A percentile compares a stretch with the other conserved stretches of the same genome.
Conservation (phyloP, 148 eudicot genomes). For the Silene conica region DNA sequence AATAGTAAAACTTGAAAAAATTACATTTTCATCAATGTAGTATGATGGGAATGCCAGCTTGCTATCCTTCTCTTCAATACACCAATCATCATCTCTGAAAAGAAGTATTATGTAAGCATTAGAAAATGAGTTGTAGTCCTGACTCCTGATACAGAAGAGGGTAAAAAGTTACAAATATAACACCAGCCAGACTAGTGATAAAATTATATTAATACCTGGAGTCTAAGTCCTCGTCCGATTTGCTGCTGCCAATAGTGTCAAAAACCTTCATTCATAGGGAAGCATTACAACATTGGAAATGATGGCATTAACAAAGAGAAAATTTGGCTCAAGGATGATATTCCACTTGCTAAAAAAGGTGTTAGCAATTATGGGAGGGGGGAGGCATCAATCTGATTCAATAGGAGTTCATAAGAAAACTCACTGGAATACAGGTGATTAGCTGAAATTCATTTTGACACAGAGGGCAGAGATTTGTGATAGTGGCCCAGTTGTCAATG, state of each 20-base stretch:
- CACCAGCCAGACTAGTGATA: not conserved
- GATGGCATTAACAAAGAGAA: not conserved
- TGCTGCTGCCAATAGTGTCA: slow-evolving; percentile 71
- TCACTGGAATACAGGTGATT: slow-evolving; percentile 95
- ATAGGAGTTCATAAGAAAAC: slow-evolving; percentile 26
- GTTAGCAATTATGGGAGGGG: not conserved
- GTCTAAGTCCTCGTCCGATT: slow-evolving; percentile 51
- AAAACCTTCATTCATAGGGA: slow-evolving; percentile 47
- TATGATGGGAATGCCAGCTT: slow-evolving; percentile 90
- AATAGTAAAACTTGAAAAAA: slow-evolving; percentile 25
- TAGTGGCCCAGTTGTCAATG: slow-evolving; percentile 95
- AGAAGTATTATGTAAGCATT: slow-evolving; percentile 24
- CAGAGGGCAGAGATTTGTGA: slow-evolving; percentile 91
- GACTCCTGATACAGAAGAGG: not conserved
- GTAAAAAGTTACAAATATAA: not conserved
- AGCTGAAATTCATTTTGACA: slow-evolving; percentile 95
- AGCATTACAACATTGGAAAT: not conserved
- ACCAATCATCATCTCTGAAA: slow-evolving; percentile 90
- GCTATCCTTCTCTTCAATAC: slow-evolving; percentile 65
- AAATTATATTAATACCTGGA: slow-evolving; percentile 46
- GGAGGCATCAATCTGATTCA: not conserved
- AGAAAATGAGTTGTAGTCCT: slow-evolving; percentile 10
- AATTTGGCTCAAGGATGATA: not conserved
- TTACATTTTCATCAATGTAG: slow-evolving; percentile 99
- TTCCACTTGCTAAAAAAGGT: not conserved